These are phyloP conservation scores for Sherardia arvensis DNA, from an alignment of 257 asterid species.

Conservation along the genomic window DNA sequence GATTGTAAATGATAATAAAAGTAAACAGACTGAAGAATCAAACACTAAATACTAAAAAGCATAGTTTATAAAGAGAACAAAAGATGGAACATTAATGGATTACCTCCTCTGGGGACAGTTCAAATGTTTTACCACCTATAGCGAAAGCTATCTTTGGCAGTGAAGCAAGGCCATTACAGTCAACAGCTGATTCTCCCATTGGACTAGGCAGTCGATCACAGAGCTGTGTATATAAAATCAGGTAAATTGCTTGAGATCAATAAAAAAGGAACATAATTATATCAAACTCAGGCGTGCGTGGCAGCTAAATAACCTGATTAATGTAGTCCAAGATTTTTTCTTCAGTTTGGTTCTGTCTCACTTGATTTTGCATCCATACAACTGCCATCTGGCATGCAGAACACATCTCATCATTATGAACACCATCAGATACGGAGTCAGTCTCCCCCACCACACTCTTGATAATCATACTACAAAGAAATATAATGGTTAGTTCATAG, in stretches of 20 bases:
- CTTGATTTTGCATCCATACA: slow-evolving; percentile 76
- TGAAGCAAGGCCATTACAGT: slow-evolving; percentile 46
- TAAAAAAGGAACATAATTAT: neutral
- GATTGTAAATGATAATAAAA: neutral
- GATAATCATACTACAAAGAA: slow-evolving; percentile 46
- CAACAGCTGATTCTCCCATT: slow-evolving; percentile 76
- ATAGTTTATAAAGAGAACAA: neutral
- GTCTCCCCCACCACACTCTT: slow-evolving; percentile 72
- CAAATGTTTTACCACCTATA: slow-evolving; percentile 53
- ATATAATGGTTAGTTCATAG: neutral
- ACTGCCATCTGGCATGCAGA: slow-evolving; percentile 80
- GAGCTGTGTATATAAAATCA: slow-evolving; percentile 36
- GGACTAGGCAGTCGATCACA: slow-evolving; percentile 88
- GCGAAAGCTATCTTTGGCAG: slow-evolving; percentile 64
- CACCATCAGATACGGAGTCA: slow-evolving; percentile 18
- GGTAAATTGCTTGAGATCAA: slow-evolving; percentile 11
- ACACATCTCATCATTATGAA: slow-evolving; percentile 53
- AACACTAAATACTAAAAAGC: neutral
- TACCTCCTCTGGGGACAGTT: slow-evolving; percentile 69
- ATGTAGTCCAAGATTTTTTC: slow-evolving; percentile 60
- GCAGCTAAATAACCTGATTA: slow-evolving; percentile 38
- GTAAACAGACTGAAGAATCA: neutral
- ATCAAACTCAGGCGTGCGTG: neutral
- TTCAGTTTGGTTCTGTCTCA: slow-evolving; percentile 49
- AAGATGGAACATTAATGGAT: neutral